Evolutionary conservation across 1,284 basidiomycete genomes (phyloP).

Genomic region (Grifola frondosa): DNA sequence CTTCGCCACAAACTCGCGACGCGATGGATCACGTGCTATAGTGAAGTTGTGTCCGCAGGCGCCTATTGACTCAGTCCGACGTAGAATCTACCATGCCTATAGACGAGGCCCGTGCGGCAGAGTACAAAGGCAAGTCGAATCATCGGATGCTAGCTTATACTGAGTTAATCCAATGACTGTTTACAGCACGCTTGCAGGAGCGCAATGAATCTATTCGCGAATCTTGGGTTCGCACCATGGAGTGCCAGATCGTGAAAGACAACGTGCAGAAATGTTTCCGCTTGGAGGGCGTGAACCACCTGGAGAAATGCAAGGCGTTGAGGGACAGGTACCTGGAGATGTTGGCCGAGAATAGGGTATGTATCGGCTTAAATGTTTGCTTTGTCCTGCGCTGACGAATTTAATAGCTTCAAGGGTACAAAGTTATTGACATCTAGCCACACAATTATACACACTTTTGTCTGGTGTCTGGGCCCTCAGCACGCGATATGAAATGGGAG

Average conservation of each 20-base stretch:
- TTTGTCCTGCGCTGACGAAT: not conserved
- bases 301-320: slow-evolving; percentile 86
- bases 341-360: slow-evolving; percentile 83
- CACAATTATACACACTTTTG: too few relatives aligned
- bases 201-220: slow-evolving; percentile 85
- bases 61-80: not conserved
- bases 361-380: slow-evolving; percentile 33
- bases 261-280: slow-evolving; percentile 92
- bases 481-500: too few relatives aligned
- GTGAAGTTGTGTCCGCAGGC: not conserved
- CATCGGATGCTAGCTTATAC: not conserved
- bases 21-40: too few relatives aligned
- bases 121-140: slow-evolving; percentile 47
- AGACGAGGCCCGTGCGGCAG: slow-evolving; percentile 44
- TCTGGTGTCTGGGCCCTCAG: too few relatives aligned
- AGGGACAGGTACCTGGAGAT: slow-evolving; percentile 84
- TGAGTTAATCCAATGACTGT: slow-evolving; percentile 1
- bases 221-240: slow-evolving; percentile 95
- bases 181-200: slow-evolving; percentile 56
- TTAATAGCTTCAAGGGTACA: slow-evolving; percentile 38
- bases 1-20: too few relatives aligned
- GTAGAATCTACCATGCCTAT: slow-evolving; percentile 26
- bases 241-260: slow-evolving; percentile 85
- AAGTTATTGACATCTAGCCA: slow-evolving; percentile 40
- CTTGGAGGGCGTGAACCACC: slow-evolving; percentile 89